Conservation (phyloP, 495 filamentous ascomycete genomes). For the Xylaria venustula region DNA sequence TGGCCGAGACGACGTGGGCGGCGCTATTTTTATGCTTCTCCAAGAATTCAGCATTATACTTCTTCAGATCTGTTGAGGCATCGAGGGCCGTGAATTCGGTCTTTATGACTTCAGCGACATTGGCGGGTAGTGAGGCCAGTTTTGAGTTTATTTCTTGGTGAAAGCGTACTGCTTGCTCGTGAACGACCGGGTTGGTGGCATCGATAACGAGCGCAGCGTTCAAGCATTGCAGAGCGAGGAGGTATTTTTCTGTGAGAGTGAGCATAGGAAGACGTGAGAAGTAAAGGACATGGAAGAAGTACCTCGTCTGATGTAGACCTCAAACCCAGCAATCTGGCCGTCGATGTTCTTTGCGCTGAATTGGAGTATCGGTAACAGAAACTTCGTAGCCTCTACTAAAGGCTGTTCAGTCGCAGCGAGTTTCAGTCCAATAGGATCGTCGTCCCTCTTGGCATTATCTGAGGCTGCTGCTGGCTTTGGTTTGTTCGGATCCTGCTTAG, state of each 20-base stretch:
- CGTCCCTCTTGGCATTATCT: constrained; percentile 76
- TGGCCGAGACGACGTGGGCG: constrained; percentile 60
- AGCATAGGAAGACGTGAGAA: constrained; percentile 19
- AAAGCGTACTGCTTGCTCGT: constrained; percentile 73
- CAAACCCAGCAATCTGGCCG: constrained; percentile 80
- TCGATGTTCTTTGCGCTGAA: constrained; percentile 79
- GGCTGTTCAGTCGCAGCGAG: constrained; percentile 78
- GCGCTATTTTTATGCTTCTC: constrained; percentile 61
- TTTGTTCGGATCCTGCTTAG: constrained; percentile 72
- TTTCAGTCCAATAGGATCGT: constrained; percentile 78
- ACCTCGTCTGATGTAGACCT: constrained; percentile 71
- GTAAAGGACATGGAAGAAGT: background rate
- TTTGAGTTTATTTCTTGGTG: constrained; percentile 59
- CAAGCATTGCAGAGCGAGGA: constrained; percentile 83
- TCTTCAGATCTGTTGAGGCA: constrained; percentile 54
- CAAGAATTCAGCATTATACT: constrained; percentile 67
- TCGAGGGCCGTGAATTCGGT: constrained; percentile 62
- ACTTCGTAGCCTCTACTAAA: constrained; percentile 83
- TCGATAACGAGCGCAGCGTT: constrained; percentile 69
- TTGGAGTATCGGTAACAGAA: constrained; percentile 75
- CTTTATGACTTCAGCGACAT: constrained; percentile 65
- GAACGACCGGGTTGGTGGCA: constrained; percentile 68
- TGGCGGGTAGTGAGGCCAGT: constrained; percentile 53
- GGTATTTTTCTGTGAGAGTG: constrained; percentile 64
- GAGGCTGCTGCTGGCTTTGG: constrained; percentile 52